phyloP scores from a whole-genome alignment of 305 asterid genomes.

The Rubia balearica region DNA sequence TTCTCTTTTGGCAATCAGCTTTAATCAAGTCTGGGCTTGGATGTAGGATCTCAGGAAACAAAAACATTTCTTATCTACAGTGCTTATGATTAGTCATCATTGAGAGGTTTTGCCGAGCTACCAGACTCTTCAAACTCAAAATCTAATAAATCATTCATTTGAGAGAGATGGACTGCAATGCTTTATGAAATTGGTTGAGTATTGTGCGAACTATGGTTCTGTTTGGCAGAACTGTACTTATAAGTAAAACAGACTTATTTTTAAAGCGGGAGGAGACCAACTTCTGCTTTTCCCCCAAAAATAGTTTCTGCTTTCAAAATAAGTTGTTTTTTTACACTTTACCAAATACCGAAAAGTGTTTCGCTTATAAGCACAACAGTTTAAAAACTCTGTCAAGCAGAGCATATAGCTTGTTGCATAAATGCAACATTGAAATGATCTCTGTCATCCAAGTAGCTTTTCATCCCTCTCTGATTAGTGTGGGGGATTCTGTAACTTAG shows the following conservation, averaged over 20 bases:
- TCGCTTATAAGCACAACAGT: no score
- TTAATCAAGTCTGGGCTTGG: neutral
- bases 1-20: constrained; percentile 7
- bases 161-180: neutral
- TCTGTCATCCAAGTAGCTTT: neutral
- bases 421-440: neutral
- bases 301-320: no score
- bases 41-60: neutral
- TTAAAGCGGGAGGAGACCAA: no score
- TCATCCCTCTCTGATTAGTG: neutral
- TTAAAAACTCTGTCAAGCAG: no score
- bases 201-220: neutral
- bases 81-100: neutral
- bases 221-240: no score
- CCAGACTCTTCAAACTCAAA: neutral
- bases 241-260: no score
- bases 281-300: no score
- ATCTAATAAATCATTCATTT: neutral
- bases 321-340: no score
- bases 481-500: neutral
- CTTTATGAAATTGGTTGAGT: neutral
- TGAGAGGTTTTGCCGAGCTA: neutral
- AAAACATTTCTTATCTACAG: neutral
- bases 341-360: no score
- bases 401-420: neutral